Percentiles rank a stretch among this genome's conserved stretches.
These are phyloP conservation scores for Sphaerobolus stellatus DNA, from an alignment of 1,284 basidiomycete species.

Conservation along the genomic window DNA sequence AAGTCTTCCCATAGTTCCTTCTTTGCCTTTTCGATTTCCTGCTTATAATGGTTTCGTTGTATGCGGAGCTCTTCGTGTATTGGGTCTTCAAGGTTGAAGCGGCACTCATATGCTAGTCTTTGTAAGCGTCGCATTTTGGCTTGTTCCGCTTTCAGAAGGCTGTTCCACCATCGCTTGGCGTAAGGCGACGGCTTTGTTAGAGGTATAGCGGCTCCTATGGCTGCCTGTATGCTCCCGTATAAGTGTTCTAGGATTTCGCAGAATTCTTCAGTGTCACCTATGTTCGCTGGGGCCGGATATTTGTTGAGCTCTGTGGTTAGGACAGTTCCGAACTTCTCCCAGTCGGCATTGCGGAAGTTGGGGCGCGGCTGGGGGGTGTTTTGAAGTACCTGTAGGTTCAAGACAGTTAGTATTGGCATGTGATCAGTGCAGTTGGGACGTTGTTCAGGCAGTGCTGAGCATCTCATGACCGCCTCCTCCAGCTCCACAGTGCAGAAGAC, in stretches of 20 bases:
- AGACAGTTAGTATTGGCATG: background rate
- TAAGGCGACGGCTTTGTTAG: background rate
- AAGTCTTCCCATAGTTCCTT: background rate
- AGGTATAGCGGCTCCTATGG: background rate
- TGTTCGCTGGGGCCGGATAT: background rate
- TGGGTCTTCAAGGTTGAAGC: background rate
- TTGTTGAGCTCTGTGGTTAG: background rate
- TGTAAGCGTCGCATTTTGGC: background rate
- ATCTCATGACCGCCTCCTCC: background rate
- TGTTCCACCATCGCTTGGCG: background rate
- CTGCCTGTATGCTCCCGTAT: background rate
- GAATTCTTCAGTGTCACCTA: background rate
- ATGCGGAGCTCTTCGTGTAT: background rate
- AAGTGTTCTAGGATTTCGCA: background rate
- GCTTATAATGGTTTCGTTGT: background rate
- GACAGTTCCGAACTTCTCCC: background rate
- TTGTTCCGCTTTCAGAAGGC: background rate
- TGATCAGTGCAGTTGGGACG: background rate
- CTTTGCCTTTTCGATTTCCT: background rate
- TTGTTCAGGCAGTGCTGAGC: background rate
- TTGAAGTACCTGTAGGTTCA: background rate
- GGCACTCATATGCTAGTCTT: background rate
- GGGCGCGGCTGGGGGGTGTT: background rate
- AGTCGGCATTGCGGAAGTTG: background rate
- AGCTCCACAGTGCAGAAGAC: background rate